Base-by-base conservation (phyloP, 495 filamentous ascomycete genomes). In the Coniosporium apollinis region DNA sequence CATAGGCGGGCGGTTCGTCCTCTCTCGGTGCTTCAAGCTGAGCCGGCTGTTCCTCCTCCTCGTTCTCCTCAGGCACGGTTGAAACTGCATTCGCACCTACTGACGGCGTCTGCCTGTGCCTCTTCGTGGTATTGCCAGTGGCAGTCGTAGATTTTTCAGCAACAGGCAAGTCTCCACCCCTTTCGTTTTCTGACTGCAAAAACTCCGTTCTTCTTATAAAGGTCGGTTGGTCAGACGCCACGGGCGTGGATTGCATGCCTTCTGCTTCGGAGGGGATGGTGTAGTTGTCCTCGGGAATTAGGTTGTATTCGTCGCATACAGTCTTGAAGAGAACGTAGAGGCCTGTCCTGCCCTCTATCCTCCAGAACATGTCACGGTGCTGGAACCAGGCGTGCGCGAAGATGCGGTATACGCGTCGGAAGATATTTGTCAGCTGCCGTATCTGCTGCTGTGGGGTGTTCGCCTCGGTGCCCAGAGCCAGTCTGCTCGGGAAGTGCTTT, bases 321-420 rank as follows among this genome's bases (percentile, higher is more conserved):
- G 78, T 91, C 65, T 94, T 96, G 66, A 96, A 96, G 41, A 97
- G 78, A 25, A 89, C 66, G 52, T 96, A 97, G 1, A 97, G 57
- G 7, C 89, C 89, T 30, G 78, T 78, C 51, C 80, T 69, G 9
- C 67, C 68, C 55, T 97, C 91, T n/a, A 94, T 78, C 25, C 80
- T 73, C 85, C 86, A 94, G 50, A 96, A 97, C n/a, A 92, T 76
- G 33, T 73, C 73, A 14, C 84, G 72, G 51, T 97, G 89, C 54
- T 94, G 85, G 55, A 94, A 97, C 89, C 89, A 97, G 8, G 89
- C 89, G 48, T 97, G 89, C 33, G 89, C 91, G 51, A 96, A 96
- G 52, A 97, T 94, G 30, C 89, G 70, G 55, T 97, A 93, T 33
- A 96, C 67, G 5, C 89, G 69, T 34, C 91, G 71, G 57, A 94